Evolutionary conservation across 768 basidiomycete species (phyloP).

Genomic region (Macrocybe gigantea): DNA sequence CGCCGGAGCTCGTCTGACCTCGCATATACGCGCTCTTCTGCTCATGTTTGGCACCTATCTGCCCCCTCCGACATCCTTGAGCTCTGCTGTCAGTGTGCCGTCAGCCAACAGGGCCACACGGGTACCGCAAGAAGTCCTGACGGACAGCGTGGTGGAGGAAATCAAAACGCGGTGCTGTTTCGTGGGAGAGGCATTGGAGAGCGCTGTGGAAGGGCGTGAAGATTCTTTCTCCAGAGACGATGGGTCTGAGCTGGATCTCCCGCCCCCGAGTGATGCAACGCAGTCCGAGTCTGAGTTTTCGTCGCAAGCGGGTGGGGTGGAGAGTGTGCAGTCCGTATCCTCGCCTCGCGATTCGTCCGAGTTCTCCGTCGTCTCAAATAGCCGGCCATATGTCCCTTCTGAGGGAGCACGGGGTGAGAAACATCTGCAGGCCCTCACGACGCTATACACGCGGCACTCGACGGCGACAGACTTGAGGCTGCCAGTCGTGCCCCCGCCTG

Average conservation of each 20-base stretch:
- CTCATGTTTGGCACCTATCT: slow-evolving; percentile 79
- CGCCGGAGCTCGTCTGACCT: slow-evolving; percentile 77
- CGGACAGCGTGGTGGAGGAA: slow-evolving; percentile 79
- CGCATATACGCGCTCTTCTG: slow-evolving; percentile 76
- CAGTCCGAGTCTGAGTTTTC: slow-evolving; percentile 68
- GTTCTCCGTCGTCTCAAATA: slow-evolving; percentile 47
- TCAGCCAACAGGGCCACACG: slow-evolving; percentile 55
- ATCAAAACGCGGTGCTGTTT: slow-evolving; percentile 89
- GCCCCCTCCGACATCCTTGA: slow-evolving; percentile 73
- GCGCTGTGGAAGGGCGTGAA: slow-evolving; percentile 24
- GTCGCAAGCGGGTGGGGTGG: slow-evolving; percentile 25
- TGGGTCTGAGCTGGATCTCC: slow-evolving; percentile 34
- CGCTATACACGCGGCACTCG: slow-evolving; percentile 70
- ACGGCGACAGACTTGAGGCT: slow-evolving; percentile 71
- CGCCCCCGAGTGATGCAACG: slow-evolving; percentile 44
- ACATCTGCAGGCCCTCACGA: slow-evolving; percentile 60
- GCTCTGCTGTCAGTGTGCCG: slow-evolving; percentile 57
- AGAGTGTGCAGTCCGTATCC: slow-evolving; percentile 33
- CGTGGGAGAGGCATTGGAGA: slow-evolving; percentile 60
- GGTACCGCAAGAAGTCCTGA: slow-evolving; percentile 76
- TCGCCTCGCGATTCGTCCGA: slow-evolving; percentile 53
- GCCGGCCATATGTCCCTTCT: slow-evolving; percentile 22
- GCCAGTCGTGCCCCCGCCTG: slow-evolving; percentile 58
- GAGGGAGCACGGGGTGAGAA: slow-evolving; percentile 35
- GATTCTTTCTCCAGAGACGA: slow-evolving; percentile 27